These are phyloP conservation scores for Gigaspora rosea DNA, from an alignment of 192 early-diverging fungal genomes.

Conservation along the genomic window DNA sequence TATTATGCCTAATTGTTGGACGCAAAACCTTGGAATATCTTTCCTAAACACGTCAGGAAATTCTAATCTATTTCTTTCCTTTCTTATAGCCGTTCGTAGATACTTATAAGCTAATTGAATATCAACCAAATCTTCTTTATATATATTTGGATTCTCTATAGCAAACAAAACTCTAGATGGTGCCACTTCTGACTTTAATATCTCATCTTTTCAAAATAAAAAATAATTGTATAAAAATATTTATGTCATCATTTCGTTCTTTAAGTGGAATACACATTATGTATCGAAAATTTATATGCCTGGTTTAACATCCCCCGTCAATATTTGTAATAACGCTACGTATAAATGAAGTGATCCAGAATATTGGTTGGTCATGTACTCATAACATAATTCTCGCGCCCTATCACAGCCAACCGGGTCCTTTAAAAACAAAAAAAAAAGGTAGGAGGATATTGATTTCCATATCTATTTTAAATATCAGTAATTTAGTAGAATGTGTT, in stretches of 20 bases:
- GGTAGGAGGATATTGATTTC: not conserved
- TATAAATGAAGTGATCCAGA: conserved; percentile 13
- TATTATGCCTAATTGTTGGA: not conserved
- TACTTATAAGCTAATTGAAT: conserved; percentile 18
- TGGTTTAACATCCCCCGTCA: not conserved
- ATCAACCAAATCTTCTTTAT: conserved; percentile 27
- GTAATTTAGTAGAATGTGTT: not conserved
- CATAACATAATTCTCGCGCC: conserved; percentile 20
- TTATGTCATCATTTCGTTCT: not conserved
- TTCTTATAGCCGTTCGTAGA: not conserved
- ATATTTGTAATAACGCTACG: not conserved
- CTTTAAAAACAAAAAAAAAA: not conserved
- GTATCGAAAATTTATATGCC: not conserved
- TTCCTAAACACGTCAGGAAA: not conserved
- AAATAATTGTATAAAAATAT: not conserved
- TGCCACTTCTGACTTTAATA: not conserved
- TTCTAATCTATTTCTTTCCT: not conserved
- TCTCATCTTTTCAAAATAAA: conserved; percentile 1
- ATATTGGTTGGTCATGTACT: conserved; percentile 6
- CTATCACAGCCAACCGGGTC: conserved; percentile 5
- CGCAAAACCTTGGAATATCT: not conserved
- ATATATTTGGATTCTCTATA: conserved; percentile 29
- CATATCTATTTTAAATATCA: not conserved
- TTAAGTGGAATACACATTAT: not conserved
- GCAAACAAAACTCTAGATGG: conserved; percentile 12